Conservation (phyloP, 495 filamentous ascomycete genomes). For the Tuber microsphaerosporum region DNA sequence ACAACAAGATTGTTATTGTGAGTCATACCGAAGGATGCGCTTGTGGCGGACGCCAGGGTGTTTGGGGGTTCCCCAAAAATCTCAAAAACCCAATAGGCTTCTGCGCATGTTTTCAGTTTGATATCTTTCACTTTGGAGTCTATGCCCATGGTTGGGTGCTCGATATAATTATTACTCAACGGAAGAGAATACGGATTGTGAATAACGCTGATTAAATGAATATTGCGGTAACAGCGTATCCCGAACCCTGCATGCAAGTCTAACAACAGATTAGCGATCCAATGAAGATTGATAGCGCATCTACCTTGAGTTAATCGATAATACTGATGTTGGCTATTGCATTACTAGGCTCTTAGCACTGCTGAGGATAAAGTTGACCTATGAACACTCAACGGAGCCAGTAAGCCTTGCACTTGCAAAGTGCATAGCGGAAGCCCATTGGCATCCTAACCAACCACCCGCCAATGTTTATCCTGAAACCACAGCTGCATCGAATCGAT, state of each 20-base stretch:
- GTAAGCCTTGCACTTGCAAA: not conserved
- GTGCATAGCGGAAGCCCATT: not conserved
- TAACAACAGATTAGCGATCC: conserved; percentile 3
- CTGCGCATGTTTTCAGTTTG: not conserved
- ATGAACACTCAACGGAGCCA: not conserved
- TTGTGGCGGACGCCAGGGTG: not conserved
- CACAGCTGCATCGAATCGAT: not conserved
- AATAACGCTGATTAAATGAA: not conserved
- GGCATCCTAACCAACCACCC: not conserved
- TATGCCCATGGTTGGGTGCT: not conserved
- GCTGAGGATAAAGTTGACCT: not conserved
- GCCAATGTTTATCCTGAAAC: not conserved
- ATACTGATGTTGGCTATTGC: not conserved
- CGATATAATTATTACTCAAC: not conserved
- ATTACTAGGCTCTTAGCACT: not conserved
- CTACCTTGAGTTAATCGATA: not conserved
- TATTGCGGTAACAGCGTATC: not conserved
- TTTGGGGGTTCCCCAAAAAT: not conserved
- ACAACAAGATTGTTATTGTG: not conserved
- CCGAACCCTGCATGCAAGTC: not conserved
- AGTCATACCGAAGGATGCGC: not conserved
- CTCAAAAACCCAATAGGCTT: not conserved
- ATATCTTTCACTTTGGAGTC: not conserved
- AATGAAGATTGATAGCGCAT: not conserved
- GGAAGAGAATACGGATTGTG: not conserved